Evolutionary conservation across 768 basidiomycete species (phyloP).

Genomic region (Tylopilus subfusipes): DNA sequence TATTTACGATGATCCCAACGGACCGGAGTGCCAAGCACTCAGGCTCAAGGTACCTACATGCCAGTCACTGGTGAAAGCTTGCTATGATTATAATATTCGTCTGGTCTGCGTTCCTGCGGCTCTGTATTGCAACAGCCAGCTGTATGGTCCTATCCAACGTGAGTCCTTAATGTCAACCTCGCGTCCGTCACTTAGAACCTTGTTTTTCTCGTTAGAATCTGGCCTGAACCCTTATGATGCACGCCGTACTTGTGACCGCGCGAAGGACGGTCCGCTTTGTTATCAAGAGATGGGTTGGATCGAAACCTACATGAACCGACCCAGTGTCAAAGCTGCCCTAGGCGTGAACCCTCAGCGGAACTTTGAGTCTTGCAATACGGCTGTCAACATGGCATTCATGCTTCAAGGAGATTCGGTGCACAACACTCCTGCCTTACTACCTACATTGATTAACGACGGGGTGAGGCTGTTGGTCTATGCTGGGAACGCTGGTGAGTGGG

Average conservation of each 20-base stretch:
- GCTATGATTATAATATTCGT: conserved; percentile 59
- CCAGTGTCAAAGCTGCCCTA: conserved; percentile 71
- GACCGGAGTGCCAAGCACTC: conserved; percentile 62
- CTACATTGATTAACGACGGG: conserved; percentile 78
- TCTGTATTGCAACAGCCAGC: conserved; percentile 75
- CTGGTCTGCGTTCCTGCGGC: conserved; percentile 71
- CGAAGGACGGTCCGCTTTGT: conserved; percentile 69
- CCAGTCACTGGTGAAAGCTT: conserved; percentile 66
- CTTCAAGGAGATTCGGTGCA: conserved; percentile 85
- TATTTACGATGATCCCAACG: conserved; percentile 67
- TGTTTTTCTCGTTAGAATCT: conserved; percentile 40
- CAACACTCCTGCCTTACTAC: conserved; percentile 74
- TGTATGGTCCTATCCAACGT: conserved; percentile 72
- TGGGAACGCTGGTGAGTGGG: conserved; percentile 66
- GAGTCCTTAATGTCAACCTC: conserved; percentile 25
- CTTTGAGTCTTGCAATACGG: conserved; percentile 73
- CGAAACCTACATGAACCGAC: conserved; percentile 82
- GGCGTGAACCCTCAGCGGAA: conserved; percentile 59
- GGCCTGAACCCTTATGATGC: conserved; percentile 91
- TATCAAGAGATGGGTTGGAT: conserved; percentile 83
- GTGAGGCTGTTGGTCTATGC: conserved; percentile 87
- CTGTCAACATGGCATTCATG: conserved; percentile 77
- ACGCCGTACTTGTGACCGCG: conserved; percentile 66
- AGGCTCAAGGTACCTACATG: conserved; percentile 68
- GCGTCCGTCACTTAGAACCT: not conserved